A percentile compares a stretch with the other conserved stretches of the same genome.
phyloP scores from a whole-genome alignment of 306 rosid species.

The Lithocarpus polystachyus region DNA sequence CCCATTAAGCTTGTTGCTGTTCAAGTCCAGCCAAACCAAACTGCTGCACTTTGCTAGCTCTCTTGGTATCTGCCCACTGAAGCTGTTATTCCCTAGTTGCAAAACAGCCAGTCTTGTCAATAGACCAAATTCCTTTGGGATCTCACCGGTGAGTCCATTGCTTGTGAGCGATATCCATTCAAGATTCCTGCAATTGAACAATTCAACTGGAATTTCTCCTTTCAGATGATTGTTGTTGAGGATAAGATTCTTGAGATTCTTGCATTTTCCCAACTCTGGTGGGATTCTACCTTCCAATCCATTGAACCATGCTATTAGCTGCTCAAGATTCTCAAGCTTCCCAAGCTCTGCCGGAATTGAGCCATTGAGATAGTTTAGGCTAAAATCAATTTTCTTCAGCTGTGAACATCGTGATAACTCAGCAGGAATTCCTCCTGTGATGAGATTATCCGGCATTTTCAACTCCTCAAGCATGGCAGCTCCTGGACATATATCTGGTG shows the following conservation, averaged over 20 bases:
- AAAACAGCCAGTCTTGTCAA: conserved; percentile 83
- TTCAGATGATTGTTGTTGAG: conserved; percentile 68
- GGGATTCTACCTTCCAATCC: conserved; percentile 84
- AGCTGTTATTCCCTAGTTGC: conserved; percentile 93
- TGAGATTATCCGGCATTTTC: conserved; percentile 82
- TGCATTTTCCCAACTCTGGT: conserved; percentile 79
- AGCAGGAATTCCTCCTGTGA: conserved; percentile 67
- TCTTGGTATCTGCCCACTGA: conserved; percentile 76
- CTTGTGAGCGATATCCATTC: conserved; percentile 96
- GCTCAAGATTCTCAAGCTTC: conserved; percentile 69
- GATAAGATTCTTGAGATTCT: conserved; percentile 82
- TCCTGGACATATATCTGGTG: conserved; percentile 81
- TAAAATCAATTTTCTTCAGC: conserved; percentile 82
- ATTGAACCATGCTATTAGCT: conserved; percentile 94
- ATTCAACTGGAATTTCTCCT: conserved; percentile 72
- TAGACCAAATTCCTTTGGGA: conserved; percentile 67
- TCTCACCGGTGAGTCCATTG: conserved; percentile 67
- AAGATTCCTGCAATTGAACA: conserved; percentile 81
- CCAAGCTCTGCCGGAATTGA: conserved; percentile 94
- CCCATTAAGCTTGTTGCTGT: conserved; percentile 93
- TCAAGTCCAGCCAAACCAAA: conserved; percentile 98
- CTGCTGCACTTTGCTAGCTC: conserved; percentile 82
- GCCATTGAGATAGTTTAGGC: conserved; percentile 80
- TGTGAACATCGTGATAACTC: conserved; percentile 68
- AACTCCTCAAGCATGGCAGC: conserved; percentile 79